These are phyloP conservation scores for Amauroascus verrucosus DNA, from an alignment of 2,329 filamentous ascomycete genomes.

Conservation along the genomic window DNA sequence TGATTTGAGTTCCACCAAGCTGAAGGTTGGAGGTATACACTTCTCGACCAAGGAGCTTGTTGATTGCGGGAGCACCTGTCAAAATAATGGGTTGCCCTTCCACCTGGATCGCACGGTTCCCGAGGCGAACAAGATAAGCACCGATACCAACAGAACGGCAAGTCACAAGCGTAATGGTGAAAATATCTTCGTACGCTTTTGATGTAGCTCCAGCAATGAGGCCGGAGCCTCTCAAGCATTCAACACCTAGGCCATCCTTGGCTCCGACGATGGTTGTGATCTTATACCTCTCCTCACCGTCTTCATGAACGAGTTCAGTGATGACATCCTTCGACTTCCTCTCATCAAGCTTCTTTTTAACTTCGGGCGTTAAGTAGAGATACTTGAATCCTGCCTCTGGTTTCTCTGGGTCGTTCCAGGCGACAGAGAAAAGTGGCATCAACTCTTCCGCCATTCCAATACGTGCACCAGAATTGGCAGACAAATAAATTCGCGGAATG, in stretches of 20 bases:
- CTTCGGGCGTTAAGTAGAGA: constrained; percentile 78
- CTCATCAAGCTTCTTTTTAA: constrained; percentile 78
- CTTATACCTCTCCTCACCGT: constrained; percentile 84
- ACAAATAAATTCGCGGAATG: constrained; percentile 93
- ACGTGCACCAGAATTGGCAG: constrained; percentile 95
- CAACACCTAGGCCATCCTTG: constrained; percentile 93
- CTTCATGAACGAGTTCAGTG: constrained; percentile 75
- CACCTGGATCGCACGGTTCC: constrained; percentile 96
- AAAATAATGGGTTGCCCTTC: constrained; percentile 98
- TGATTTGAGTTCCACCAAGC: constrained; percentile 99
- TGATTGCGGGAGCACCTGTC: constrained; percentile 91
- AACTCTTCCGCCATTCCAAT: constrained; percentile 94
- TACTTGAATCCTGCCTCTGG: constrained; percentile 93
- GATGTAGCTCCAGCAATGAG: constrained; percentile 96
- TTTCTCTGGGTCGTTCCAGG: constrained; percentile 76
- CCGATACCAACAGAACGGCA: constrained; percentile 98
- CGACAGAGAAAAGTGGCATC: constrained; percentile 92
- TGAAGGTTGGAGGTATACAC: constrained; percentile 99
- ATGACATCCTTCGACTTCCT: constrained; percentile 65
- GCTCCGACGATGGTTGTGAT: constrained; percentile 87
- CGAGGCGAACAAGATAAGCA: constrained; percentile 95
- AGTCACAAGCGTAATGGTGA: constrained; percentile 93
- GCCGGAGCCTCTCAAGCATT: constrained; percentile 93
- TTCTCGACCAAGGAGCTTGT: constrained; percentile 95
- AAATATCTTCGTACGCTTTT: constrained; percentile 95